Percentiles rank a stretch among this genome's conserved stretches.
Evolutionary conservation across 78 protist species (phyloP).

Genomic region (Planoprotostelium fungivorum): DNA sequence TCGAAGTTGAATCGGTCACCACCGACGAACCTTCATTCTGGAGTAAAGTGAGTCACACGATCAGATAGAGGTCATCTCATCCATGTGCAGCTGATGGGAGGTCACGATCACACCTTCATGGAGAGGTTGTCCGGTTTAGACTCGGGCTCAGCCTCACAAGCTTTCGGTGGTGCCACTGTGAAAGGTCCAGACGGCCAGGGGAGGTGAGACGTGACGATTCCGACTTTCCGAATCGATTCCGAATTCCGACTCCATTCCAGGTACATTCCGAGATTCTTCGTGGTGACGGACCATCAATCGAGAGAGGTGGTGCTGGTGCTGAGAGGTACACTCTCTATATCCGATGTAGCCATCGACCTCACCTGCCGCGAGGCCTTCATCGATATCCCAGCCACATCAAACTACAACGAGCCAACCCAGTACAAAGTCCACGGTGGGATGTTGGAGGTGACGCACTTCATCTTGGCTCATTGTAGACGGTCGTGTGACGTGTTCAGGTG

Average conservation of each 20-base stretch:
- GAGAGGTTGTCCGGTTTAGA: background rate
- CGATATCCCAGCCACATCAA: background rate
- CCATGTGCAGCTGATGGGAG: background rate
- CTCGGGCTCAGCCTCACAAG: background rate
- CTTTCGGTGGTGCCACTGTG: background rate
- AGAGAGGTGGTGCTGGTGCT: background rate
- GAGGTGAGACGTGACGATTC: background rate
- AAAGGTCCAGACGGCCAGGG: background rate
- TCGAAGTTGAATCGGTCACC: background rate
- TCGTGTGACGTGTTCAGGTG: background rate
- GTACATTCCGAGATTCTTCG: background rate
- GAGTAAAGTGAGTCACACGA: background rate
- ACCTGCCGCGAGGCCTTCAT: background rate
- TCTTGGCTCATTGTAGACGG: too few relatives aligned
- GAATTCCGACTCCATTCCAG: too few relatives aligned
- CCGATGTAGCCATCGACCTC: background rate
- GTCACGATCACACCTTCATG: background rate
- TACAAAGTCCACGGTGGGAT: background rate
- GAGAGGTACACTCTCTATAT: background rate
- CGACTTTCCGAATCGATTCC: too few relatives aligned
- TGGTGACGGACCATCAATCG: background rate
- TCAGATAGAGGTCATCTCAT: background rate
- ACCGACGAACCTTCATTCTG: background rate
- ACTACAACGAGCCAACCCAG: background rate
- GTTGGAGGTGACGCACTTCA: background rate